Percentiles rank a stretch among this genome's conserved stretches.
phyloP scores from a whole-genome alignment of 495 filamentous ascomycete species.

The Ascobolus immersus region DNA sequence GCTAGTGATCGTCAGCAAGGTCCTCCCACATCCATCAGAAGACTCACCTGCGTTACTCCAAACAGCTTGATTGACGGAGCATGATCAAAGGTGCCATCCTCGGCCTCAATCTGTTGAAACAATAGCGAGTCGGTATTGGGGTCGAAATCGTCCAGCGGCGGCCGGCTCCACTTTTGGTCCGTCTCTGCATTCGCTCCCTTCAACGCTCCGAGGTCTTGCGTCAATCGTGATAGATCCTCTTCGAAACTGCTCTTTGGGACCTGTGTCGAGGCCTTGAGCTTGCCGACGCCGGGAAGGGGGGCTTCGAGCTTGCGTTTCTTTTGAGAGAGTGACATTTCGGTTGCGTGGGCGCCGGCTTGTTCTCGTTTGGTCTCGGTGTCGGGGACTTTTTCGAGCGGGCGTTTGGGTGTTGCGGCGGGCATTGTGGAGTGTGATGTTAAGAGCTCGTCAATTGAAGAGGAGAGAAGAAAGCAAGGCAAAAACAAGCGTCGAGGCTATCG shows the following conservation, averaged over 20 bases:
- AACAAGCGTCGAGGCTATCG: too few relatives aligned
- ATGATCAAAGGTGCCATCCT: slow-evolving; percentile 61
- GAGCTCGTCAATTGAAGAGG: too few relatives aligned
- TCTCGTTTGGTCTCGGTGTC: too few relatives aligned
- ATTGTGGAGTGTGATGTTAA: too few relatives aligned
- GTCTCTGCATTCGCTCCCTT: slow-evolving; percentile 63
- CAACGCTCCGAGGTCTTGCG: slow-evolving; percentile 64
- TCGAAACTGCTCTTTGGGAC: slow-evolving; percentile 50
- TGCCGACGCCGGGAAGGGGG: too few relatives aligned
- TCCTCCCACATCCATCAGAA: slow-evolving; percentile 2
- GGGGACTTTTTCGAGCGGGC: slow-evolving; percentile 17
- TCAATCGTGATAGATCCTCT: slow-evolving; percentile 80
- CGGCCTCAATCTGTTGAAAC: slow-evolving; percentile 89
- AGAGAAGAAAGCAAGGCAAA: too few relatives aligned
- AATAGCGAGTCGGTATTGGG: slow-evolving; percentile 42
- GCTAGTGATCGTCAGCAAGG: slow-evolving; percentile 18
- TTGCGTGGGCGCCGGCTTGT: slow-evolving; percentile 6
- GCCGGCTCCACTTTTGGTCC: slow-evolving; percentile 83
- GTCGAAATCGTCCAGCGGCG: slow-evolving; percentile 45
- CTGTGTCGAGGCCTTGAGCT: slow-evolving; percentile 35
- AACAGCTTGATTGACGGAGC: slow-evolving; percentile 64
- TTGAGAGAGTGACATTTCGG: not conserved
- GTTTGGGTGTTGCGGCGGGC: slow-evolving; percentile 20
- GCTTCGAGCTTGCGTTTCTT: slow-evolving; percentile 65
- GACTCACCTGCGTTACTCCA: slow-evolving; percentile 69